These are phyloP conservation scores for Halenospora varia DNA, from an alignment of 495 filamentous ascomycete species.

Conservation along the genomic window DNA sequence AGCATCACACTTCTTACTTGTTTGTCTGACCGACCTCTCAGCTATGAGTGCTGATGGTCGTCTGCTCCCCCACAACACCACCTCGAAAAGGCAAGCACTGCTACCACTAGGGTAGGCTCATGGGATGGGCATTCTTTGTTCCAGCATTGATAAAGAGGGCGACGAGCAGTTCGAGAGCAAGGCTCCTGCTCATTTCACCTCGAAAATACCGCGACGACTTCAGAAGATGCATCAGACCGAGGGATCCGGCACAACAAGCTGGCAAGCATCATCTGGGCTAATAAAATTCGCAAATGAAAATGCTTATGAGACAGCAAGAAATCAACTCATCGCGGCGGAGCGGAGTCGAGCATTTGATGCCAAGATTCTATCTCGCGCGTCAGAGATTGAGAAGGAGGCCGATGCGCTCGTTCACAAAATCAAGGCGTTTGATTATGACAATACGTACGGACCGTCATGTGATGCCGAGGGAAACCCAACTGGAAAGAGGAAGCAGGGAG, in stretches of 20 bases:
- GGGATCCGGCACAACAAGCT: conserved; percentile 5
- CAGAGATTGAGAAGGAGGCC: conserved; percentile 18
- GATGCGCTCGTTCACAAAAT: conserved; percentile 18
- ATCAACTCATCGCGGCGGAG: conserved; percentile 14
- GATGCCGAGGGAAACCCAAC: conserved; percentile 6
- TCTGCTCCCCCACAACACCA: neutral
- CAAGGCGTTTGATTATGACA: conserved; percentile 16
- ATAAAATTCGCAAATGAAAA: conserved; percentile 10
- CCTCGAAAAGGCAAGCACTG: conserved; percentile 13
- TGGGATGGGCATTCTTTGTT: conserved; percentile 24
- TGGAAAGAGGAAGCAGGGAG: conserved; percentile 24
- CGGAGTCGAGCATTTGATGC: conserved; percentile 20
- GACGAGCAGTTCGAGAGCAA: conserved; percentile 17
- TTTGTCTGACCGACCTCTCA: neutral
- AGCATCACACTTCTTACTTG: no score
- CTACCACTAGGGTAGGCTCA: conserved; percentile 5
- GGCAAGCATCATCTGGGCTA: conserved; percentile 5
- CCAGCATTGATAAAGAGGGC: conserved; percentile 22
- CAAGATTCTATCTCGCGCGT: conserved; percentile 7
- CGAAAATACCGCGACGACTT: conserved; percentile 13
- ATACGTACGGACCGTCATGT: conserved; percentile 12
- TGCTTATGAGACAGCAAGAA: conserved; percentile 15
- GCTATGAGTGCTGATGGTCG: conserved; percentile 2
- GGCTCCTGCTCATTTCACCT: conserved; percentile 10
- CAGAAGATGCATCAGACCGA: conserved; percentile 18